Evolutionary conservation across 768 basidiomycete genomes (phyloP), one percentile per base, ranked within the genome.

Genomic region (Tulasnella sp.): DNA sequence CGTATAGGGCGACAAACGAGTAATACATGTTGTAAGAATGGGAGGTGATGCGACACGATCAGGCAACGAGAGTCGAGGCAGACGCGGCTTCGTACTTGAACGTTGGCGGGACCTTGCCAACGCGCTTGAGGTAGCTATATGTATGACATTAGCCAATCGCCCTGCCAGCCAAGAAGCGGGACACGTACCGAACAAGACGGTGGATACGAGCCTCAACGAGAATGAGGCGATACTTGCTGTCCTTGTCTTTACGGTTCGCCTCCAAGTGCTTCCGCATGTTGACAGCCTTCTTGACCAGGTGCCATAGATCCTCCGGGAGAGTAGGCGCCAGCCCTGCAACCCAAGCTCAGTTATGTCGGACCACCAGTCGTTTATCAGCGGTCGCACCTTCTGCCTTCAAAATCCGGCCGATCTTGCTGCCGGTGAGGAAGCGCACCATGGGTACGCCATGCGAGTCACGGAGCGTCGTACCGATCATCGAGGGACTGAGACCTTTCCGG

Each of bases 221-320:
- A 77, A 97, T 97, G 67, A 97, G 83, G 71, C 93, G 89, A 78
- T 82, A 83, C 68, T 83, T 94, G 72, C 88, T 89, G 79, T 97
- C 93, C 79, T 91, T 94, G 81, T 99, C 94, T 73, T 93, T 94
- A 71, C 94, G 84, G 85, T 96, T 97, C 67, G 80, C 77, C 73
- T 96, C 90, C 65, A 99, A 81, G 74, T 98, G 94, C 79, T 97
- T 98, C 74, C 93, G 91, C 68, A 99, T 91, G 66, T 89, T 79
- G 68, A 99, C 92, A 71, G 94, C 94, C 83, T 97, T 99, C 84
- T 97, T 97, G 82, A 98, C 85, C 73, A 96, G 84, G 81, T 91
- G 85, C 86, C 90, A 96, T 62, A 97, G 86, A 80, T 96, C 94
- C 82, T 99, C 94, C 66, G 94, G 94, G 76, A 98, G 88, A 74